A percentile compares a stretch with the other conserved stretches of the same genome.
These are phyloP conservation scores for Hippophae gyantsensis DNA, from an alignment of 306 rosid species.

Conservation along the genomic window DNA sequence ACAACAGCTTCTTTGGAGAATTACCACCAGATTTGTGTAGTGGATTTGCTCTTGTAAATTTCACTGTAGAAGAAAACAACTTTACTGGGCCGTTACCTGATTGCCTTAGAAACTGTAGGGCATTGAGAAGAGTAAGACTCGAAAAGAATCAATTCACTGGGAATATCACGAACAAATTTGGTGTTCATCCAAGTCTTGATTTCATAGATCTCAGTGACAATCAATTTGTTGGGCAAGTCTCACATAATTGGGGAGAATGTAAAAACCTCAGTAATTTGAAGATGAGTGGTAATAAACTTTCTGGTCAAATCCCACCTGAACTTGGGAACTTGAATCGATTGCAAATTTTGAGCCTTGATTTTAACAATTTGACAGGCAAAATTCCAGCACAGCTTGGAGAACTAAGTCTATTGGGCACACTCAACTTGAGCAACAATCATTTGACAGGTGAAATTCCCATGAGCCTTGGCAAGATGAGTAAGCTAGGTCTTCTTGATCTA, in stretches of 20 bases:
- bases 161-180: conserved; percentile 32
- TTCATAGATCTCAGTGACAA: conserved; percentile 19
- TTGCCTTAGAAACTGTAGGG: conserved; percentile 43
- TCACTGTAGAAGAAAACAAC: conserved; percentile 22
- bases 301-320: conserved; percentile 41
- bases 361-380: conserved; percentile 36
- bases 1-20: conserved; percentile 45
- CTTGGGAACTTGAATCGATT: conserved; percentile 28
- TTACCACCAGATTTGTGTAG: conserved; percentile 48
- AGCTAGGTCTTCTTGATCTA: conserved; percentile 29
- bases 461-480: conserved; percentile 17
- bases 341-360: conserved; percentile 17
- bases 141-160: conserved; percentile 39
- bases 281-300: conserved; percentile 37
- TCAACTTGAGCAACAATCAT: conserved; percentile 38
- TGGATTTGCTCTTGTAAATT: conserved; percentile 9
- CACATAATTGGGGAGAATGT: conserved; percentile 38
- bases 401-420: conserved; percentile 15
- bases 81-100: conserved; percentile 42
- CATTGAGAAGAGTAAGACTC: conserved; percentile 29
- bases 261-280: conserved; percentile 28
- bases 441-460: conserved; percentile 34
- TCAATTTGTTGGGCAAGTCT: conserved; percentile 34
- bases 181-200: not conserved
- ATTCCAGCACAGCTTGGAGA: conserved; percentile 38